Percentiles rank a stretch among this genome's conserved stretches.
Conservation (phyloP, 1,284 basidiomycete genomes). For the Xerocomus tenax region DNA sequence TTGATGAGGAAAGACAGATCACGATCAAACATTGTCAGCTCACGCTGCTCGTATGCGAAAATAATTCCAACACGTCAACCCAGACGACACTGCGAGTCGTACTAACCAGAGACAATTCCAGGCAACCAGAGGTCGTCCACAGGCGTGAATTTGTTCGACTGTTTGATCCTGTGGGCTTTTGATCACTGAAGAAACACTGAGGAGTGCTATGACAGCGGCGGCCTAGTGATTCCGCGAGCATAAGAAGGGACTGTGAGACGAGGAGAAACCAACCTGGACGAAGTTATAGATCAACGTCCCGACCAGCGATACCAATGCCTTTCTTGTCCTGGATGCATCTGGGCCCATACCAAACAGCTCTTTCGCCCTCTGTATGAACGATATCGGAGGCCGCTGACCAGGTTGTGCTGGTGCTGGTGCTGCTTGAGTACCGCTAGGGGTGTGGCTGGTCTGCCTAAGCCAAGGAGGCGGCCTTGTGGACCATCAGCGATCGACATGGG, state of each 20-base stretch:
- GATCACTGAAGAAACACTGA: constrained; percentile 43
- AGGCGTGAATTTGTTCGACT: constrained; percentile 56
- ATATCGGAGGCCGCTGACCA: constrained; percentile 5
- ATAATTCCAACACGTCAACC: constrained; percentile 56
- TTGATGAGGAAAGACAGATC: constrained; percentile 9
- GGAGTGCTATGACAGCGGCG: constrained; percentile 45
- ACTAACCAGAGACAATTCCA: constrained; percentile 67
- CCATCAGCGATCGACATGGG: constrained; percentile 16
- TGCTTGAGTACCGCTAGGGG: constrained; percentile 12
- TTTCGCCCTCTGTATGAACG: constrained; percentile 28
- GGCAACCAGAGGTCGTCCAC: constrained; percentile 55
- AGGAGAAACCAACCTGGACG: constrained; percentile 43
- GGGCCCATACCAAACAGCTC: constrained; percentile 52
- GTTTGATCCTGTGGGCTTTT: constrained; percentile 41
- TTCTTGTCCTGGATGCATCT: constrained; percentile 46
- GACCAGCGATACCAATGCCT: constrained; percentile 49
- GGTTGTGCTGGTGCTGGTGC: constrained; percentile 6
- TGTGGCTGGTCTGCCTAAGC: constrained; percentile 23
- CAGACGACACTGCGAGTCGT: constrained; percentile 45
- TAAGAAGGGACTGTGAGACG: constrained; percentile 9
- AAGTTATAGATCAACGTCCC: constrained; percentile 49
- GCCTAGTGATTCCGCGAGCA: constrained; percentile 33
- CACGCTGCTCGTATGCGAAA: constrained; percentile 40
- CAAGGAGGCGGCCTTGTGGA: constrained; percentile 19
- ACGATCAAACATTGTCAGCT: constrained; percentile 13